Evolutionary conservation across 2,329 filamentous ascomycete species (phyloP), one percentile per base, ranked within the genome.

Genomic region (Fusarium sarcochroum): DNA sequence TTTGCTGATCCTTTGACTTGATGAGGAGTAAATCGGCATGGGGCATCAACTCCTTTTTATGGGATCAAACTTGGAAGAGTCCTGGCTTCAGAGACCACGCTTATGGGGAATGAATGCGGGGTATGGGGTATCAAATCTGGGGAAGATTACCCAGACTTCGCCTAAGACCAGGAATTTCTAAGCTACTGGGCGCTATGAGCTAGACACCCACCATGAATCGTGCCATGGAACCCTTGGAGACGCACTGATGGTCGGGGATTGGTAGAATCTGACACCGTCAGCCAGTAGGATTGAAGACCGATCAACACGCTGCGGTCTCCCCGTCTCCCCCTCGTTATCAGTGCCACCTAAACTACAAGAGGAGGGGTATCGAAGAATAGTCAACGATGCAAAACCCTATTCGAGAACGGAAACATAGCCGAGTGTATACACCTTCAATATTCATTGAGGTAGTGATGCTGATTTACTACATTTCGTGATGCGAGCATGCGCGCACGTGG

Each of bases 271-370:
- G 10, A 21, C 0, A 2, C 3, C 2, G 7, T 8, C 4, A 9
- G 20, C 65, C 54, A 68, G 59, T 69, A 65, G 65, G 65, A 69
- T 41, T 8, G 59, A 68, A 56, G 41, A 45, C 65, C 65, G 65
- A 68, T 20, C 5, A 20, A 34, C 23, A 11, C 20, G 20, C 15
- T 11, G 14, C 17, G 1, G 4, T 2, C 20, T 30, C 15, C 7
- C 25, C 37, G 21, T 47, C 13, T 23, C 15, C n/a, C 20, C 30
- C 21, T 21, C 15, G 15, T 15, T 42, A 54, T 44, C 21, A 15
- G n/a, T 53, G 40, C 40, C 4, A 3, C 41, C 30, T 4, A 9
- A 4, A n/a, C 10, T 30, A 34, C n/a, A 35, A 20, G 27, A 30
- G 10, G 27, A 30, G 27, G 27, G 27, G 27, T 11, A 27, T 27